Percentiles rank a stretch among this genome's conserved stretches.
These are phyloP conservation scores for Thermomucor indicae-seudaticae DNA, from an alignment of 371 early-diverging fungal species.

Conservation along the genomic window DNA sequence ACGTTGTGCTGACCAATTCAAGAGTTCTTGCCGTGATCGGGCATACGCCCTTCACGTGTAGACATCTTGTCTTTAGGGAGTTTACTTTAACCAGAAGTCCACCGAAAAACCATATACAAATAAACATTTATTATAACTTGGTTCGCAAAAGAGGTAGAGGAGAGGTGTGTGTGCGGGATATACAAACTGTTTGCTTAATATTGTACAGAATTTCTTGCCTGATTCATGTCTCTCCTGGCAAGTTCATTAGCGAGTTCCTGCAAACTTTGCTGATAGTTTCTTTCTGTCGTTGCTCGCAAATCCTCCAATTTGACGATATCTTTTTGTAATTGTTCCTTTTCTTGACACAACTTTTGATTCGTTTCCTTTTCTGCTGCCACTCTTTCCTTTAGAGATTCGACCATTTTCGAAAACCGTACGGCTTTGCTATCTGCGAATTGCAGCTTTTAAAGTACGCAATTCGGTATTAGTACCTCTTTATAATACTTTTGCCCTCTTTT, in stretches of 20 bases:
- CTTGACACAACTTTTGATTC: constrained; percentile 8
- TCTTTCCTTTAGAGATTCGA: constrained; percentile 24
- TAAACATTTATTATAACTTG: too few species aligned
- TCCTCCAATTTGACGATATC: constrained; percentile 28
- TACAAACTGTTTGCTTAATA: too few species aligned
- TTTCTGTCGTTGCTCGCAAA: constrained; percentile 28
- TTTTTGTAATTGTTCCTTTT: constrained; percentile 26
- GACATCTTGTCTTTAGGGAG: too few species aligned
- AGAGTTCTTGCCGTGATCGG: too few species aligned
- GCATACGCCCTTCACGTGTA: too few species aligned
- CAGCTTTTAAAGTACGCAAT: constrained; percentile 10
- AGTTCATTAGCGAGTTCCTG: constrained; percentile 40
- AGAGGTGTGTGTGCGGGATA: too few species aligned
- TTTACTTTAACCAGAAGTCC: too few species aligned
- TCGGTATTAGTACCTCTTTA: background rate
- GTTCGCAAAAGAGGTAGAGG: too few species aligned
- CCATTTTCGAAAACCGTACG: constrained; percentile 25
- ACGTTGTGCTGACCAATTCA: too few species aligned
- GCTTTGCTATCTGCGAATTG: constrained; percentile 41
- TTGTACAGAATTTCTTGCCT: too few species aligned
- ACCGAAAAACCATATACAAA: too few species aligned
- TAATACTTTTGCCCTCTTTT: background rate
- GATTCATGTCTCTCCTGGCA: too few species aligned
- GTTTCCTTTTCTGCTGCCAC: constrained; percentile 19
- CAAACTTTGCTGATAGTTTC: constrained; percentile 33